Conservation (phyloP, 352 stramenopile genomes). For the Blastocystis sp. region DNA sequence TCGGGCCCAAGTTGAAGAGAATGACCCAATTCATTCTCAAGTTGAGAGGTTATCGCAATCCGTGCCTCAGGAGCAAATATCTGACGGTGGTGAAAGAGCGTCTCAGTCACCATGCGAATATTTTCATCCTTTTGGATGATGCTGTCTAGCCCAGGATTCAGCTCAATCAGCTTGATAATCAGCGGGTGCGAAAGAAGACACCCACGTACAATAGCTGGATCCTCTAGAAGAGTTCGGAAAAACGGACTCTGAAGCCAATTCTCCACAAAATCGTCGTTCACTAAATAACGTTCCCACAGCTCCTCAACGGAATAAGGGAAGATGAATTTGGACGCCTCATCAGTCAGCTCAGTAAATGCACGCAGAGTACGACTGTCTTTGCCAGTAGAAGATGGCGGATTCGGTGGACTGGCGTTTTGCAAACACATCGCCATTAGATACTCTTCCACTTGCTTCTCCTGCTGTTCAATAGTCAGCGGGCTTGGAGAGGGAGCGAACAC, state of each 20-base stretch:
- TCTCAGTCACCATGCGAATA: not conserved
- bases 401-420: not conserved
- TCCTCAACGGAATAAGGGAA: not conserved
- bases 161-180: not conserved
- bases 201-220: not conserved
- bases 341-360: not conserved
- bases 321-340: not conserved
- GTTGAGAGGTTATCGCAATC: not conserved
- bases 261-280: not conserved
- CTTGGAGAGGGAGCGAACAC: not conserved
- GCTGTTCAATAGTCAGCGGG: not conserved
- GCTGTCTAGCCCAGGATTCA: not conserved
- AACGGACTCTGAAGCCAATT: not conserved
- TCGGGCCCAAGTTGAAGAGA: not conserved
- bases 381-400: not conserved
- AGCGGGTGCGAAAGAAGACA: constrained; percentile 8
- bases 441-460: constrained; percentile 47
- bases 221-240: not conserved
- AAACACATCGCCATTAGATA: not conserved
- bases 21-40: not conserved
- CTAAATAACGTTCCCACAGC: not conserved
- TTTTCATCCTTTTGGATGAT: not conserved
- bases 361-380: not conserved
- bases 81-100: not conserved
- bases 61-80: not conserved